phyloP scores from a whole-genome alignment of 2,329 filamentous ascomycete species.

The Lomentospora prolificans region DNA sequence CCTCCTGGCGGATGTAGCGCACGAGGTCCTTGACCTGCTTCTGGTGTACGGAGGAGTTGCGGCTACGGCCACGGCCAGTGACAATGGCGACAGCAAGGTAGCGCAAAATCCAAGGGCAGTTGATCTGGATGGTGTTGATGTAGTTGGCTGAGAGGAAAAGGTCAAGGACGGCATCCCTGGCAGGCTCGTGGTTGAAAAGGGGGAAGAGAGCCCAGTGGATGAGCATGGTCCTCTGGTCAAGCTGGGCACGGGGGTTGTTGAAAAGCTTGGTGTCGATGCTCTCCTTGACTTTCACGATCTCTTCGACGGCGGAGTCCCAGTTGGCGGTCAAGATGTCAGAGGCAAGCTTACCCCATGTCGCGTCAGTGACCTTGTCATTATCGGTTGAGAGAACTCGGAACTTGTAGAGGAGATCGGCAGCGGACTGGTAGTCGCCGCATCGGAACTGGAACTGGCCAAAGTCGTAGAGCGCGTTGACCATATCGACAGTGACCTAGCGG shows the following conservation, averaged over 20 bases:
- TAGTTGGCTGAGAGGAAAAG: slow-evolving; percentile 94
- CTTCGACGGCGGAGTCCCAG: slow-evolving; percentile 90
- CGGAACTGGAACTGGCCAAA: slow-evolving; percentile 97
- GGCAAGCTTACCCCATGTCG: slow-evolving; percentile 96
- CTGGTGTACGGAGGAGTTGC: slow-evolving; percentile 82
- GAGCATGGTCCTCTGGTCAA: slow-evolving; percentile 93
- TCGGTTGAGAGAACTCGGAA: slow-evolving; percentile 97
- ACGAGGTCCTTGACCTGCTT: slow-evolving; percentile 98
- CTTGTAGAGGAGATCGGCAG: slow-evolving; percentile 88
- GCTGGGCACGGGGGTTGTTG: slow-evolving; percentile 90
- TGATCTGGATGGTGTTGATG: slow-evolving; percentile 99
- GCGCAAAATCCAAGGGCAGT: slow-evolving; percentile 90
- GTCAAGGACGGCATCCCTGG: slow-evolving; percentile 84
- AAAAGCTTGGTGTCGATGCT: slow-evolving; percentile 90
- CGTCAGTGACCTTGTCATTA: slow-evolving; percentile 91
- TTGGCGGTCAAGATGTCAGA: slow-evolving; percentile 90
- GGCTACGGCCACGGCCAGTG: slow-evolving; percentile 72
- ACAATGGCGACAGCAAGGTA: slow-evolving; percentile 93
- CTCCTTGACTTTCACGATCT: slow-evolving; percentile 83
- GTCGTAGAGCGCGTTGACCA: slow-evolving; percentile 93
- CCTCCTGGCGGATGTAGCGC: slow-evolving; percentile 90
- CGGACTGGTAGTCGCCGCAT: slow-evolving; percentile 85
- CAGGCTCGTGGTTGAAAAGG: slow-evolving; percentile 93
- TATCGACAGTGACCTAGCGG: slow-evolving; percentile 70
- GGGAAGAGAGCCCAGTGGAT: slow-evolving; percentile 98